Evolutionary conservation across 2,329 filamentous ascomycete species (phyloP).

Genomic region (Penicillium sp.): DNA sequence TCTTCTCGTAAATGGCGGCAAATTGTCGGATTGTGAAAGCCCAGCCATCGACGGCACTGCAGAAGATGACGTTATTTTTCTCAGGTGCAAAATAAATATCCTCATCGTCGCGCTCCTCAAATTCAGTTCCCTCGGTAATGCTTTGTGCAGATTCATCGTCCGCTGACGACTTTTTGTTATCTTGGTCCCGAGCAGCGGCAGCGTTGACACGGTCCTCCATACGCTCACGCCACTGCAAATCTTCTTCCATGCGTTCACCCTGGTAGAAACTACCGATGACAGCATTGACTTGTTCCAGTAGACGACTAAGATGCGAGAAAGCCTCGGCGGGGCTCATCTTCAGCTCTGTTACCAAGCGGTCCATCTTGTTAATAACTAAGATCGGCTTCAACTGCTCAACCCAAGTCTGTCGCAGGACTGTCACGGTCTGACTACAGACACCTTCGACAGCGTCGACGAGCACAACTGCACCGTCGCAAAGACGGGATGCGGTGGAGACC

Average conservation of each 20-base stretch:
- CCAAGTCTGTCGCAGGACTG: constrained; percentile 89
- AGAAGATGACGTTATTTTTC: constrained; percentile 98
- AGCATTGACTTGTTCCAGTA: constrained; percentile 92
- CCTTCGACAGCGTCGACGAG: constrained; percentile 95
- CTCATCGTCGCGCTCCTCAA: constrained; percentile 87
- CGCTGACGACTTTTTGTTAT: constrained; percentile 32
- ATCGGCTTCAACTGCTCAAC: constrained; percentile 89
- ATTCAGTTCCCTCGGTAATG: constrained; percentile 49
- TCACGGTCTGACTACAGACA: constrained; percentile 96
- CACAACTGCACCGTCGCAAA: constrained; percentile 90
- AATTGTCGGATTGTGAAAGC: constrained; percentile 95
- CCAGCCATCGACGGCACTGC: constrained; percentile 97
- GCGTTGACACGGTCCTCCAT: constrained; percentile 79
- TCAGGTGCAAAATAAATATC: constrained; percentile 97
- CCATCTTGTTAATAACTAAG: constrained; percentile 96
- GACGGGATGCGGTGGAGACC: constrained; percentile 84
- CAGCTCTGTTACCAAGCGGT: constrained; percentile 83
- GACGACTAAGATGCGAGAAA: constrained; percentile 75
- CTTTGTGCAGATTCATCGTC: constrained; percentile 44
- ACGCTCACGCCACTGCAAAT: constrained; percentile 86
- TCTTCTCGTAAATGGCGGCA: constrained; percentile 86
- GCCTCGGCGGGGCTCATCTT: constrained; percentile 88
- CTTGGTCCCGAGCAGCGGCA: constrained; percentile 54
- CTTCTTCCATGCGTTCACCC: constrained; percentile 96
- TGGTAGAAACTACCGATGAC: constrained; percentile 96